Percentiles rank a stretch among this genome's conserved stretches.
These are phyloP conservation scores for Termitomyces sp. DNA, from an alignment of 768 basidiomycete genomes.

Conservation along the genomic window DNA sequence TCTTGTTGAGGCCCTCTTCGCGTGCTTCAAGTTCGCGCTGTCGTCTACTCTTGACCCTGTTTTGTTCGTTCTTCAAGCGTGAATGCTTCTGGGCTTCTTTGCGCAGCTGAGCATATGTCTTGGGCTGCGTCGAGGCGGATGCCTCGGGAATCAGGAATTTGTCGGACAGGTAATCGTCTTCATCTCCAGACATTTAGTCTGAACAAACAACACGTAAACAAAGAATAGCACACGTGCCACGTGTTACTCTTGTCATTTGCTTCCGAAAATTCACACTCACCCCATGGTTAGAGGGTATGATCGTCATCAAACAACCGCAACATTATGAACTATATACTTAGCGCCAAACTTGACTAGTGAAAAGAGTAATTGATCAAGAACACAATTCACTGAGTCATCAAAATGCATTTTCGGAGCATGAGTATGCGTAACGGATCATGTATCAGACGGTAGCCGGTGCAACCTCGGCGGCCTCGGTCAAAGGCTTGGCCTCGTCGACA, in stretches of 20 bases:
- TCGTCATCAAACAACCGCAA: slow-evolving; percentile 16
- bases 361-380: slow-evolving; percentile 12
- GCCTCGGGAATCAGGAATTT: slow-evolving; percentile 60
- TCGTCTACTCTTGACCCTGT: slow-evolving; percentile 55
- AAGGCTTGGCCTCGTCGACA: slow-evolving; percentile 27
- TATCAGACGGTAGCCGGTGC: slow-evolving; percentile 20
- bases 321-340: slow-evolving; percentile 29
- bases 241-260: not conserved
- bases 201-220: slow-evolving; percentile 17
- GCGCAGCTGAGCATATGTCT: slow-evolving; percentile 68
- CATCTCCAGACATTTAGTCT: slow-evolving; percentile 63
- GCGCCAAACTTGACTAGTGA: slow-evolving; percentile 37
- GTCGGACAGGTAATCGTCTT: slow-evolving; percentile 79
- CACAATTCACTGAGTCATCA: slow-evolving; percentile 15
- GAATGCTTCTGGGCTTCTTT: slow-evolving; percentile 57
- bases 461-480: slow-evolving; percentile 21
- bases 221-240: not conserved
- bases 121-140: slow-evolving; percentile 32
- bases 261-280: not conserved
- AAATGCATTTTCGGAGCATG: slow-evolving; percentile 31
- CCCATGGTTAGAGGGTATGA: slow-evolving; percentile 1
- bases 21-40: slow-evolving; percentile 71
- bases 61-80: slow-evolving; percentile 61
- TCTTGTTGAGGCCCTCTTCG: slow-evolving; percentile 73
- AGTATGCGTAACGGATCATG: slow-evolving; percentile 18